Evolutionary conservation across 1,284 basidiomycete species (phyloP), one percentile per base, ranked within the genome.

Genomic region (Ustilago trichophora): DNA sequence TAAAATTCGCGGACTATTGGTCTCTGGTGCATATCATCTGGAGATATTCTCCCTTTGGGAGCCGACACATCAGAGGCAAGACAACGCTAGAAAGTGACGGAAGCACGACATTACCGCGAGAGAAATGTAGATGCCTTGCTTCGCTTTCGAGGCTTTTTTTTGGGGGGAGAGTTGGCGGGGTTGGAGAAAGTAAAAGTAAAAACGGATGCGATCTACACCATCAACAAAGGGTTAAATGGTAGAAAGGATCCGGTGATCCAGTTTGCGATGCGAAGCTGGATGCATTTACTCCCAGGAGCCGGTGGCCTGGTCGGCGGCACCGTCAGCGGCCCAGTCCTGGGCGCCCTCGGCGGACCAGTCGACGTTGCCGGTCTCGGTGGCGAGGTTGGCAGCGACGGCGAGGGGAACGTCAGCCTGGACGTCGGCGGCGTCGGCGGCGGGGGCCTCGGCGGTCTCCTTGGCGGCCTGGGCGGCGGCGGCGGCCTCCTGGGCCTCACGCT

Each of bases 401-500:
- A 65, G 67, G 48, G 66, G 66, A 38, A 69, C 66, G 43, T 69
- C 66, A 85, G 77, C 82, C 89, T 90, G 88, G 36, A 87, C 85
- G 73, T 88, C 88, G 80, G 92, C 87, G 67, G 91, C 91, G 33
- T 55, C 66, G 38, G 63, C 58, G 35, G 56, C 44, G 44, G 60
- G 65, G 13, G 27, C 27, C 50, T 73, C 76, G 41, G 63, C 68
- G 47, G 74, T 75, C 49, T 72, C 56, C 62, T 72, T 60, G 38
- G 72, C 74, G 43, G 62, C 71, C 49, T 67, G 64, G 38, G 69
- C 65, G 46, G 73, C 73, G 18, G 73, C 75, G 46, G 90, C 89
- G 40, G 91, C 90, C 84, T 93, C 91, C 83, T 93, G 92, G 82
- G 91, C 89, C 85, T 97, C 93, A 84, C 91, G 92, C 88, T 97